Evolutionary conservation across 2,329 filamentous ascomycete species (phyloP), one percentile per base, ranked within the genome.

Genomic region (Cytospora piceae): DNA sequence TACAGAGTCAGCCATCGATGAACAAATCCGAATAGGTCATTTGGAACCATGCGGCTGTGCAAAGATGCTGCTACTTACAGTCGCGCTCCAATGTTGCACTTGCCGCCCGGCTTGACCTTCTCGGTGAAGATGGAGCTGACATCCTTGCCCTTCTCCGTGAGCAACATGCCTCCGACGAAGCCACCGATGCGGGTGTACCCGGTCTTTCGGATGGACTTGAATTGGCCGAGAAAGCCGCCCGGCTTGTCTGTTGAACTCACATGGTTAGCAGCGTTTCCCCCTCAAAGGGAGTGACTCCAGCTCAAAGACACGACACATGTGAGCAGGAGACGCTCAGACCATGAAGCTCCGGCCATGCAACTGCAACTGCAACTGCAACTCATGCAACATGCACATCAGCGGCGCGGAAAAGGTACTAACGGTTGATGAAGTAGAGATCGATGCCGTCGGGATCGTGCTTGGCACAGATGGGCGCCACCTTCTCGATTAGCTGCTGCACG

Each of bases 61-160:
- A 49, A 14, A 29, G 24, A 56, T 1, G 29, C 12, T 39, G 17
- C 53, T 39, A 9, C 61, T 63, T 63, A 61, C 42, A 73, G 67
- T 6, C 72, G 72, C 14, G 61, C 67, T 20, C 72, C 72, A 2
- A 73, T 68, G 65, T 71, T 70, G 70, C 72, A 73, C 32, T 63
- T 69, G 54, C 72, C 72, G 58, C 69, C 70, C 11, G 72, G 69
- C 69, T 71, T 71, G 51, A 72, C 71, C 57, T 58, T 60, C 17
- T 67, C 67, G 66, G 72, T 70, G 66, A 73, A 72, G 46, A 54
- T 66, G 32, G 70, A 69, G 14, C 69, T 68, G 65, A 69, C 72
- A 62, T 72, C 71, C 58, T 69, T 66, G 59, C 69, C 68, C 11
- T 68, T 69, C 37, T 55, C 67, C 32, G 61, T 63, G 53, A 63